phyloP scores from a whole-genome alignment of 1,139 yeast genomes.

The Nakaseomyces uthaithaninus region DNA sequence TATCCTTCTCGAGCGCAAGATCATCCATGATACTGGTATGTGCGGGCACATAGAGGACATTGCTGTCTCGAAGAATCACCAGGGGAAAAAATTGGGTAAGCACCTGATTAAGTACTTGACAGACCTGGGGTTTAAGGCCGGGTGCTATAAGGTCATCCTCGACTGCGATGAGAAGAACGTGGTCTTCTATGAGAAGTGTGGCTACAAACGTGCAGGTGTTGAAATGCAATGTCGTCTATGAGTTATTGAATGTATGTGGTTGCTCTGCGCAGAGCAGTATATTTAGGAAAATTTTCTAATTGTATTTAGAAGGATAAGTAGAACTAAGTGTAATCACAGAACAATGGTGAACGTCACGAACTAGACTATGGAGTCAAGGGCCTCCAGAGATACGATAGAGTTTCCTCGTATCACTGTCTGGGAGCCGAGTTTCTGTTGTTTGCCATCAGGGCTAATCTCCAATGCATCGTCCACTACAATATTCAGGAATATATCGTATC shows the following conservation, averaged over 20 bases:
- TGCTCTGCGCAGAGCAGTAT: no score
- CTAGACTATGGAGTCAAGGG: slow-evolving; percentile 29
- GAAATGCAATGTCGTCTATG: slow-evolving; percentile 51
- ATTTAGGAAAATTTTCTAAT: no score
- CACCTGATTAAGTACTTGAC: slow-evolving; percentile 57
- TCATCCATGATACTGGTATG: slow-evolving; percentile 69
- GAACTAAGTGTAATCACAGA: background rate
- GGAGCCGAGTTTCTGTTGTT: slow-evolving; percentile 32
- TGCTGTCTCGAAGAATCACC: slow-evolving; percentile 66
- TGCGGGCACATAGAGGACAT: slow-evolving; percentile 97
- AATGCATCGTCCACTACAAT: slow-evolving; percentile 67
- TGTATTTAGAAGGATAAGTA: no score
- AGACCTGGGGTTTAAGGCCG: slow-evolving; percentile 46
- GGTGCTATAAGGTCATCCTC: slow-evolving; percentile 82
- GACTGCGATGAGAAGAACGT: slow-evolving; percentile 82
- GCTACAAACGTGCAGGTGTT: slow-evolving; percentile 53
- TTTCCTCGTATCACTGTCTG: slow-evolving; percentile 51
- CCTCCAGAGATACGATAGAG: slow-evolving; percentile 50
- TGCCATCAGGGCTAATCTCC: slow-evolving; percentile 49
- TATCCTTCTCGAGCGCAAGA: slow-evolving; percentile 50
- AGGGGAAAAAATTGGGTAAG: slow-evolving; percentile 76
- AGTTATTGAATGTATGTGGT: no score
- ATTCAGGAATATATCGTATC: slow-evolving; percentile 70
- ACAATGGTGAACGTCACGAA: no score
- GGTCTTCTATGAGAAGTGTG: slow-evolving; percentile 85